These are phyloP conservation scores for Incumbomyces delicatus DNA, from an alignment of 2,329 filamentous ascomycete genomes.

Conservation along the genomic window DNA sequence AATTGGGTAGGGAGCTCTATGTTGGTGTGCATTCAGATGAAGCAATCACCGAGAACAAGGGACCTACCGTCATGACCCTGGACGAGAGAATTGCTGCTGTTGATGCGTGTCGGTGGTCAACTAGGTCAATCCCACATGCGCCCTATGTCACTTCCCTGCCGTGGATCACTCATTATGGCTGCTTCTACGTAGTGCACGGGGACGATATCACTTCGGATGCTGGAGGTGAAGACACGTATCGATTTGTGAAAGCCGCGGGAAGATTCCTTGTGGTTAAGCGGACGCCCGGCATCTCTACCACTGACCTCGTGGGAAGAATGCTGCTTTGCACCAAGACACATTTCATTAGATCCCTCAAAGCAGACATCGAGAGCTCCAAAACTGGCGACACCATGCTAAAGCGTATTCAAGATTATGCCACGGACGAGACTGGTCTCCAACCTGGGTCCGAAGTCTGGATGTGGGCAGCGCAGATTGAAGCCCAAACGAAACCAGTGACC, in stretches of 20 bases:
- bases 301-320: slow-evolving; percentile 97
- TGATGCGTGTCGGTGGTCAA: slow-evolving; percentile 91
- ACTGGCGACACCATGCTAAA: slow-evolving; percentile 61
- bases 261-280: slow-evolving; percentile 95
- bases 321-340: slow-evolving; percentile 88
- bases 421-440: slow-evolving; percentile 67
- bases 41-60: slow-evolving; percentile 92
- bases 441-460: slow-evolving; percentile 80
- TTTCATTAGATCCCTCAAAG: slow-evolving; percentile 74
- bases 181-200: slow-evolving; percentile 89
- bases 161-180: slow-evolving; percentile 93
- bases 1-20: slow-evolving; percentile 76
- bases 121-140: slow-evolving; percentile 68
- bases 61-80: slow-evolving; percentile 92
- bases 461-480: slow-evolving; percentile 47
- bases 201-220: slow-evolving; percentile 96
- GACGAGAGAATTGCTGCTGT: slow-evolving; percentile 82
- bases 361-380: slow-evolving; percentile 53
- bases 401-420: slow-evolving; percentile 76
- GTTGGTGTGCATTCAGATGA: slow-evolving; percentile 95
- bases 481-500: slow-evolving; percentile 34
- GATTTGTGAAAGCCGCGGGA: slow-evolving; percentile 87
- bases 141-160: slow-evolving; percentile 90
- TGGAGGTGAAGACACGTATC: slow-evolving; percentile 90
- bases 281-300: slow-evolving; percentile 93